phyloP scores from a whole-genome alignment of 495 filamentous ascomycete genomes.

The Saxophila tyrrhenica region DNA sequence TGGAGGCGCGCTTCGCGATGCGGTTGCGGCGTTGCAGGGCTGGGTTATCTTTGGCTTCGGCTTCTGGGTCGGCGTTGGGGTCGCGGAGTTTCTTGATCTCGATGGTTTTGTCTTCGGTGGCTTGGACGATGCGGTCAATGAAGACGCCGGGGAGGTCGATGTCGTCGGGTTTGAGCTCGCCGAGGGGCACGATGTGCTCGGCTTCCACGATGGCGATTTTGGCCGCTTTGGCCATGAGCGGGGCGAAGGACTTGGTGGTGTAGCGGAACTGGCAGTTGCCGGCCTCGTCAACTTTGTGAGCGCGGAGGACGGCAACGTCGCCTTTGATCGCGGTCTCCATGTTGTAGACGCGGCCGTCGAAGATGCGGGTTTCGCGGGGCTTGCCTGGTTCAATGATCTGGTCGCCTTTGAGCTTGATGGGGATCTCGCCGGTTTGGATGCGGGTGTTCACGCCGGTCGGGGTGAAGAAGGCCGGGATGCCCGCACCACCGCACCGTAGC shows the following conservation, averaged over 20 bases:
- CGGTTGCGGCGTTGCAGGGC: constrained; percentile 39
- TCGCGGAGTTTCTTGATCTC: constrained; percentile 43
- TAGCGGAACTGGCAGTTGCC: constrained; percentile 56
- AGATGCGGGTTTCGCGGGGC: constrained; percentile 47
- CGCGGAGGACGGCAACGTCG: constrained; percentile 52
- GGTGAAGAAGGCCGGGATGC: constrained; percentile 57
- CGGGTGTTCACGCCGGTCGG: constrained; percentile 52
- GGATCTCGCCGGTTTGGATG: constrained; percentile 51
- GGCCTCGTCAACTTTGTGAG: constrained; percentile 52
- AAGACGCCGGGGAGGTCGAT: constrained; percentile 54
- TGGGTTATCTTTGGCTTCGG: constrained; percentile 21
- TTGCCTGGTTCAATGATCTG: constrained; percentile 42
- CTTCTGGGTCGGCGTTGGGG: constrained; percentile 18
- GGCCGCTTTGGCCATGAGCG: constrained; percentile 52
- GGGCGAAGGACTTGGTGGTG: constrained; percentile 49
- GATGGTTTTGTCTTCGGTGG: constrained; percentile 42
- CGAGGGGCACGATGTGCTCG: constrained; percentile 53
- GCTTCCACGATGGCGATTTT: constrained; percentile 54
- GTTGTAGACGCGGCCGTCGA: constrained; percentile 45
- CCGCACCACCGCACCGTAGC: constrained; percentile 51
- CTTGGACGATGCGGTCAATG: constrained; percentile 51
- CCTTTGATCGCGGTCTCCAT: constrained; percentile 54
- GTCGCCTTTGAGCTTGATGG: constrained; percentile 39
- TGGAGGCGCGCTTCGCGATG: constrained; percentile 48
- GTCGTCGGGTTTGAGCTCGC: constrained; percentile 45